These are phyloP conservation scores for Chalciporus pseudorubinellus DNA, from an alignment of 768 basidiomycete genomes.

Conservation along the genomic window DNA sequence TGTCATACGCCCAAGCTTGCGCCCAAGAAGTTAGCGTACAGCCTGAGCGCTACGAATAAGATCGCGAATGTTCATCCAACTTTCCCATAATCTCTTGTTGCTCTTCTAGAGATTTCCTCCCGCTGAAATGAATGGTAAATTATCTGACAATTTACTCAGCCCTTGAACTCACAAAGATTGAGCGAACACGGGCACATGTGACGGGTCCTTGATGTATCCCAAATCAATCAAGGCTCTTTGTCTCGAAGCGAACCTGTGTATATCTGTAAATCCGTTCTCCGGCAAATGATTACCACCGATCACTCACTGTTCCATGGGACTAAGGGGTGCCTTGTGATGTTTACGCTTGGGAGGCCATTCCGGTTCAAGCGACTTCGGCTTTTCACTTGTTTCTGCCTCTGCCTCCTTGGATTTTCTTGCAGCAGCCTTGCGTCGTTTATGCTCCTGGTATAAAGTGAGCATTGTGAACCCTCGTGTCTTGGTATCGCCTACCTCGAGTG, in stretches of 20 bases:
- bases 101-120: conserved; percentile 40
- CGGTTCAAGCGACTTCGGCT: conserved; percentile 35
- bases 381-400: conserved; percentile 7
- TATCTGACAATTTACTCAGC: neutral
- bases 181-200: conserved; percentile 57
- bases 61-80: conserved; percentile 37
- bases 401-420: conserved; percentile 22
- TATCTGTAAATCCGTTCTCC: neutral
- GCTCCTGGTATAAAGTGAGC: conserved; percentile 21
- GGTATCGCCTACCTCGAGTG: conserved; percentile 42
- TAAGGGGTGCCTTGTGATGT: conserved; percentile 50
- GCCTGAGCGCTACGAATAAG: neutral
- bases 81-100: conserved; percentile 41
- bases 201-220: conserved; percentile 52
- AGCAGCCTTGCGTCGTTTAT: conserved; percentile 24
- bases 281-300: neutral
- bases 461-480: neutral
- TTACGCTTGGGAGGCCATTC: conserved; percentile 66
- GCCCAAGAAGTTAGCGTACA: neutral
- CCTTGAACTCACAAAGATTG: conserved; percentile 55
- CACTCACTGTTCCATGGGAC: conserved; percentile 51
- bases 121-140: conserved; percentile 31
- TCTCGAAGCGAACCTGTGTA: conserved; percentile 48
- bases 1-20: too few species aligned
- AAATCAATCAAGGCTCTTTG: conserved; percentile 61